Percentiles rank a stretch among this genome's conserved stretches.
Evolutionary conservation across 1,284 basidiomycete species (phyloP).

Genomic region (Clitocybe nebularis): DNA sequence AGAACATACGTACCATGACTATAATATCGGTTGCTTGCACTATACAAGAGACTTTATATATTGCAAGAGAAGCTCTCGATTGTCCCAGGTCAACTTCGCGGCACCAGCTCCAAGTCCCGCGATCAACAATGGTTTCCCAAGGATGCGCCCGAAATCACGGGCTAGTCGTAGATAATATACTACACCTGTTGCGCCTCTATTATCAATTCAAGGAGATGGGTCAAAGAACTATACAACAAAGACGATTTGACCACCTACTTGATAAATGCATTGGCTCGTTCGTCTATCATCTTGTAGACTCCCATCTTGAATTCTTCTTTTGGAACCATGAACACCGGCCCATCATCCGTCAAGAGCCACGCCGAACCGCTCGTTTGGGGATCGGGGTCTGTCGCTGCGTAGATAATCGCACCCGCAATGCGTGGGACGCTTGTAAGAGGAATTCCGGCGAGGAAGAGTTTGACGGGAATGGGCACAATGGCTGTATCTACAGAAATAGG

Average conservation of each 20-base stretch:
- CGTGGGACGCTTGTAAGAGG: constrained; percentile 46
- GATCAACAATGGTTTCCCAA: constrained; percentile 18
- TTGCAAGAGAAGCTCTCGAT: constrained; percentile 17
- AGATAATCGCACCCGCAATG: constrained; percentile 49
- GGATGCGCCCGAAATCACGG: constrained; percentile 16
- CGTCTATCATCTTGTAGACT: constrained; percentile 47
- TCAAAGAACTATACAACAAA: neutral
- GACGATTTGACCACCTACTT: constrained; percentile 25
- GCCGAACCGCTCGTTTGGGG: constrained; percentile 40
- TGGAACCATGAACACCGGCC: constrained; percentile 42
- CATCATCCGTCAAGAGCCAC: constrained; percentile 47
- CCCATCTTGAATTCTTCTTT: constrained; percentile 45
- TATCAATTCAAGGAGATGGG: neutral
- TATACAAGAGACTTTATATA: constrained; percentile 11
- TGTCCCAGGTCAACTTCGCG: constrained; percentile 24
- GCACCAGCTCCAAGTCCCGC: constrained; percentile 9
- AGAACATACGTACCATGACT: too few relatives aligned
- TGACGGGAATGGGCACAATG: constrained; percentile 38
- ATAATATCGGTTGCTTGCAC: too few relatives aligned
- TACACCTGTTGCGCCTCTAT: constrained; percentile 14
- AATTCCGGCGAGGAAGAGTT: constrained; percentile 45
- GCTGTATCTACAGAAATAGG: constrained; percentile 35
- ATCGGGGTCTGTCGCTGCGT: constrained; percentile 47
- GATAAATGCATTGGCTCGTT: constrained; percentile 33
- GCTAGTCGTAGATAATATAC: constrained; percentile 17